Base-by-base conservation (phyloP, 495 filamentous ascomycete genomes). In the Margaritispora aquatica region DNA sequence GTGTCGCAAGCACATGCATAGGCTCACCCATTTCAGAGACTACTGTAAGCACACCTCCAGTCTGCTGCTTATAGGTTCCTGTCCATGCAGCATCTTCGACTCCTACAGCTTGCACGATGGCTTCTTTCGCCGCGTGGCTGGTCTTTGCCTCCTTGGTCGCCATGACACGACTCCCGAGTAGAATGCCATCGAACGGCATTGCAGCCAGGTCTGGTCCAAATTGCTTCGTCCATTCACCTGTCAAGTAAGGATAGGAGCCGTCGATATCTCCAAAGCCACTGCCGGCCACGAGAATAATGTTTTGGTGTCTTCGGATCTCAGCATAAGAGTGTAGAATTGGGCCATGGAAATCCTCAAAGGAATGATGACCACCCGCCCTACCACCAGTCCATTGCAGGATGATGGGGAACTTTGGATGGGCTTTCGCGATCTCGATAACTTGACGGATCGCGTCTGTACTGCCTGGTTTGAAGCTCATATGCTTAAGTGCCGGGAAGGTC, bases 1-100 rank as follows among this genome's bases (percentile, higher is more conserved):
- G 83, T 20, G 92, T 97, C 27, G 93, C 93, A 54, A 97, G 78
- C 74, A 96, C 96, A 77, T 97, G 93, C 61, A 97, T 97, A 2
- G 93, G 93, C 75, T 97, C 92, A 27, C 93, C 93, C 94, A 97
- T 97, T 70, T 97, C 93, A 2, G 93, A 97, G 49, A 87, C 79
- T 31, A 97, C 92, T 13, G 93, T 96, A 64, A 97, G 88, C 21
- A 97, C 85, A 65, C 93, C 93, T 68, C 93, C 93, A 26, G 88
- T 73, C 76, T 57, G 93, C 93, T 13, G 5, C 5, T 34, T 13
- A 34, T 34, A 34, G 13, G 29, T 34, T 13, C 13, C 13, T 13
- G 5, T 13, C 29, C 29, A 34, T 13, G n/a, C n/a, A n/a, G n/a
- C n/a, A n/a, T 34, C 5, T 5, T 34, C 29, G 29, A 13, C 13